Base-by-base conservation (phyloP, 1,284 basidiomycete genomes). In the Volvariella volvacea region DNA sequence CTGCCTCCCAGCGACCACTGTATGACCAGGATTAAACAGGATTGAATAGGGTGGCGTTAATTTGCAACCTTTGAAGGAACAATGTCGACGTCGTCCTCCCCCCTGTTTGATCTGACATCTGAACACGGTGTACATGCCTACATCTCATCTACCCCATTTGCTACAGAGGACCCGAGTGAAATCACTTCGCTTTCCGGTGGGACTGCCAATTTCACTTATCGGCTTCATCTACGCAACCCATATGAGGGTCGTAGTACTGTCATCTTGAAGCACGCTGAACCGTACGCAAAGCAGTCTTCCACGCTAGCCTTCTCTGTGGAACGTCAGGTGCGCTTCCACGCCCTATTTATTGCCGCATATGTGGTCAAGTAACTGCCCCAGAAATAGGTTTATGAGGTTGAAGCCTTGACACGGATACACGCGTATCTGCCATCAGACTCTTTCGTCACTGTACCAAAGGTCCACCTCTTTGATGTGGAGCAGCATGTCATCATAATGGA, bases 401-500 rank as follows among this genome's bases (percentile, higher is more conserved):
- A 67, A 33, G 77, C 75, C 1, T 56, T 82, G 49, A 58, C 53
- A 45, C 61, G 64, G 17, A 67, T 76, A 20, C 52, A 55, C 9
- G 53, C 50, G 17, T 57, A 58, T 48, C 50, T 71, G 1, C 56
- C 66, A 3, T 37, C 43, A 1, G 55, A 62, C n/a, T 54, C 65
- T 1, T 45, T 72, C 8, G 66, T 75, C 31, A 68, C 63, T 1
- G 70, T 75, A 1, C 80, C 81, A 1, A 52, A 48, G 7, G 62
- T 83, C 7, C 62, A 73, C 50, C 57, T 64, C 28, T 73, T 74
- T 53, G 81, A 83, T 52, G 58, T 68, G 16, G 57, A 59, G 15
- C 64, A 57, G 7, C 63, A 73, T 47, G 68, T 71, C 4, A 66
- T 83, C 25, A 68, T 83, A 54, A 80, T 83, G 70, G 74, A 79